A percentile compares a stretch with the other conserved stretches of the same genome.
phyloP scores from a whole-genome alignment of 176 grass and related monocot species.

The Chrysopogon serrulatus region DNA sequence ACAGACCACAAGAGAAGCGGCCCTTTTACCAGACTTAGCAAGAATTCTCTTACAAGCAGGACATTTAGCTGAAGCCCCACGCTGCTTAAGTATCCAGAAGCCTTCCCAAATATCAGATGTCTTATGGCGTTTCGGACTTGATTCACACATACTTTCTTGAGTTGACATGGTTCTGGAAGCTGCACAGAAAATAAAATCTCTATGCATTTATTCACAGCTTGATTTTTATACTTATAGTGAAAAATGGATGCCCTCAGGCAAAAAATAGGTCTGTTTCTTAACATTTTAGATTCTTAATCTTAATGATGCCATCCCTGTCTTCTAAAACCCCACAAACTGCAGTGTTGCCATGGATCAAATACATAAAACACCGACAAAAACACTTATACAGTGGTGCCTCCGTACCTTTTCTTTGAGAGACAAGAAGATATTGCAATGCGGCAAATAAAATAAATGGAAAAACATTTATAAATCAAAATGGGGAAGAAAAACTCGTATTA shows the following conservation, averaged over 20 bases:
- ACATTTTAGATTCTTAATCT: neutral
- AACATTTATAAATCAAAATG: neutral
- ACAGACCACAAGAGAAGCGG: neutral
- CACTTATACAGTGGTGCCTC: neutral
- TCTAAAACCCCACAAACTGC: neutral
- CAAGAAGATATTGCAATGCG: neutral
- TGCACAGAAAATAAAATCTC: neutral
- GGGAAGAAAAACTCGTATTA: neutral
- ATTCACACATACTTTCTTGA: neutral
- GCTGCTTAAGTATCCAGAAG: neutral
- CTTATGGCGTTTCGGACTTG: neutral
- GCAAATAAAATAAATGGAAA: neutral
- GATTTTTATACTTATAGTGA: neutral
- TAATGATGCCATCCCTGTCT: neutral
- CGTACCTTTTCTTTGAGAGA: neutral
- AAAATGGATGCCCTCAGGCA: neutral
- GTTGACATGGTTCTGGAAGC: neutral
- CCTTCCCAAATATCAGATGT: constrained; percentile 25
- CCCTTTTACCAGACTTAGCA: neutral
- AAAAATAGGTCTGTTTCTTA: neutral
- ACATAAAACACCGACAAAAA: neutral
- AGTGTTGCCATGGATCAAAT: neutral
- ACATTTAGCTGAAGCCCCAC: neutral
- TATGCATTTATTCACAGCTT: neutral
- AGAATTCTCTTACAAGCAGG: neutral